Evolutionary conservation across 176 grass and related monocot genomes (phyloP).

Genomic region (Lolium multiflorum): DNA sequence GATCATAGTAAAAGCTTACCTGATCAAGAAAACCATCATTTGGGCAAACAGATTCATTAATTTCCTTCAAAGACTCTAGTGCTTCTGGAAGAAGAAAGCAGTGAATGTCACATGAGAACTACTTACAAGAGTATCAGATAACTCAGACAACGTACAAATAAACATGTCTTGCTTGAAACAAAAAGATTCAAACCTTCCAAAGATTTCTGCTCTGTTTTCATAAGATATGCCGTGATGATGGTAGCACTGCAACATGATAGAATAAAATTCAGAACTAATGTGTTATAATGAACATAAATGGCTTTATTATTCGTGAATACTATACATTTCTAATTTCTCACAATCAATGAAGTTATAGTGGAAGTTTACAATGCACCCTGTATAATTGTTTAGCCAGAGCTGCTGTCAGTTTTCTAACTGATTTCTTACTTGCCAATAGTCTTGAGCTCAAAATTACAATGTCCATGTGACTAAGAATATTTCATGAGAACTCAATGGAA

Average conservation of each 20-base stretch:
- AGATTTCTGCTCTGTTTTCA: slow-evolving; percentile 88
- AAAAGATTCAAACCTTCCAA: slow-evolving; percentile 68
- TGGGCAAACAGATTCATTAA: slow-evolving; percentile 60
- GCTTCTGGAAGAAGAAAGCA: slow-evolving; percentile 64
- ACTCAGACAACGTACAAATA: neutral
- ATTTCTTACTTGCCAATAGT: neutral
- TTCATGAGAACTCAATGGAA: too few species aligned
- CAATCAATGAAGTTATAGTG: neutral
- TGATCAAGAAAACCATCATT: slow-evolving; percentile 97
- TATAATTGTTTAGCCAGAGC: neutral
- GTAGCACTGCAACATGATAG: slow-evolving; percentile 65
- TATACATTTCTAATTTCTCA: neutral
- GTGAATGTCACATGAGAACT: neutral
- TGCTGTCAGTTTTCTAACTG: neutral
- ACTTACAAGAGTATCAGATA: neutral
- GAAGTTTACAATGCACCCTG: slow-evolving; percentile 11
- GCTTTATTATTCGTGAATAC: neutral
- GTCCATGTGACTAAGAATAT: neutral
- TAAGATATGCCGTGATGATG: slow-evolving; percentile 78
- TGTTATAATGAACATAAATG: neutral
- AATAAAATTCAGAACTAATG: slow-evolving; percentile 29
- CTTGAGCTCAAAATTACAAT: neutral
- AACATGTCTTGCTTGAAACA: neutral
- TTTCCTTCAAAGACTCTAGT: slow-evolving; percentile 74
- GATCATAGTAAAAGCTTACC: slow-evolving; percentile 47